These are phyloP conservation scores for Scheffersomyces stambukii DNA, from an alignment of 1,139 yeast species.

Conservation along the genomic window DNA sequence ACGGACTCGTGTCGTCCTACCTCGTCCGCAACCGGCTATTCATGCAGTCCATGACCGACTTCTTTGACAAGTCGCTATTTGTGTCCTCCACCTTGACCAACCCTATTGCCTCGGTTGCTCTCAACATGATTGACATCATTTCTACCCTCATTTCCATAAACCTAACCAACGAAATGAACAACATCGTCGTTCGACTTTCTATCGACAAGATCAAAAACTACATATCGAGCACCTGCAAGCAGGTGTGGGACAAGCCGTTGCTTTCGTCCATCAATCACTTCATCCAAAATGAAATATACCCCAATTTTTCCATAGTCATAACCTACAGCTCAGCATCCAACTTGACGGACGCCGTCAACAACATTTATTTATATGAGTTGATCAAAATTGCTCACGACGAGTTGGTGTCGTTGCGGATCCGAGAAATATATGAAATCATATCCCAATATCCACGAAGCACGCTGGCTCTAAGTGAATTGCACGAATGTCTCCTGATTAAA, in stretches of 20 bases:
- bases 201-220: constrained; percentile 35
- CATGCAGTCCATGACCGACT: constrained; percentile 3
- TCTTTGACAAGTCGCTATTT: constrained; percentile 9
- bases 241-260: constrained; percentile 40
- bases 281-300: constrained; percentile 35
- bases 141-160: constrained; percentile 21
- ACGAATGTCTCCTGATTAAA: constrained; percentile 38
- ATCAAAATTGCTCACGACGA: constrained; percentile 42
- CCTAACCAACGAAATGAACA: constrained; percentile 30
- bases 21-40: constrained; percentile 9
- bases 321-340: constrained; percentile 12
- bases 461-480: constrained; percentile 62
- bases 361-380: constrained; percentile 24
- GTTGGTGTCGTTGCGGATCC: constrained; percentile 48
- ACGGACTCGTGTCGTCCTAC: constrained; percentile 20
- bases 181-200: constrained; percentile 38
- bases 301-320: constrained; percentile 28
- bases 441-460: constrained; percentile 54
- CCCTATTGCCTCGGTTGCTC: constrained; percentile 5
- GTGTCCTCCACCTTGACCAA: constrained; percentile 2
- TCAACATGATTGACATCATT: constrained; percentile 12
- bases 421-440: constrained; percentile 65
- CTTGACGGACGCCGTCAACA: constrained; percentile 12
- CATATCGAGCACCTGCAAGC: constrained; percentile 31
- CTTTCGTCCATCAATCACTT: constrained; percentile 34